These are phyloP conservation scores for Flaveria bidentis DNA, from an alignment of 129 eudicot genomes.

Conservation along the genomic window DNA sequence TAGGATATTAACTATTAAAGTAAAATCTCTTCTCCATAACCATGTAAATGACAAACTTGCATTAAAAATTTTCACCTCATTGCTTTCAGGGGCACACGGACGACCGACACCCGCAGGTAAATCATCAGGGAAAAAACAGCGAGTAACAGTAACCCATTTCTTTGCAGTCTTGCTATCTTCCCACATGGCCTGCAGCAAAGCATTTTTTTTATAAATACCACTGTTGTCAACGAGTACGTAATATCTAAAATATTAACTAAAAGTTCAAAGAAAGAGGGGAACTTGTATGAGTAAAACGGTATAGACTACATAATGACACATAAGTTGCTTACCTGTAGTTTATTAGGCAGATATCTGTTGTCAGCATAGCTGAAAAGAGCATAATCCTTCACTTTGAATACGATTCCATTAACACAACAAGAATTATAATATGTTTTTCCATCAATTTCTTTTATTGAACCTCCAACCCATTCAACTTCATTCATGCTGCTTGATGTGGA, in stretches of 20 bases:
- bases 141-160: constrained; percentile 70
- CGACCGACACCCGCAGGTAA: constrained; percentile 93
- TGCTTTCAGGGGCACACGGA: constrained; percentile 88
- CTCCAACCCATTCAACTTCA: constrained; percentile 79
- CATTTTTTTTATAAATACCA: constrained; percentile 23
- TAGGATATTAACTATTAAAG: background rate
- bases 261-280: background rate
- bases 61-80: constrained; percentile 57
- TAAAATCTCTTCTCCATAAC: constrained; percentile 12
- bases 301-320: constrained; percentile 4
- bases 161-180: constrained; percentile 64
- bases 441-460: constrained; percentile 40
- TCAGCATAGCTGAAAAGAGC: constrained; percentile 54
- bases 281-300: constrained; percentile 4
- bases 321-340: constrained; percentile 66
- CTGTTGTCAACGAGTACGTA: background rate
- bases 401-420: constrained; percentile 66
- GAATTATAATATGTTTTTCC: constrained; percentile 63
- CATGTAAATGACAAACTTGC: constrained; percentile 15
- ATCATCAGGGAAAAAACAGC: constrained; percentile 84
- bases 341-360: constrained; percentile 63
- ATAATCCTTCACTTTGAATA: constrained; percentile 68
- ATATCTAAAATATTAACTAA: background rate
- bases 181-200: constrained; percentile 85
- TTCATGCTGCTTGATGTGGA: constrained; percentile 45